These are phyloP conservation scores for Blumeriella jaapii DNA, from an alignment of 2,329 filamentous ascomycete genomes.

Conservation along the genomic window DNA sequence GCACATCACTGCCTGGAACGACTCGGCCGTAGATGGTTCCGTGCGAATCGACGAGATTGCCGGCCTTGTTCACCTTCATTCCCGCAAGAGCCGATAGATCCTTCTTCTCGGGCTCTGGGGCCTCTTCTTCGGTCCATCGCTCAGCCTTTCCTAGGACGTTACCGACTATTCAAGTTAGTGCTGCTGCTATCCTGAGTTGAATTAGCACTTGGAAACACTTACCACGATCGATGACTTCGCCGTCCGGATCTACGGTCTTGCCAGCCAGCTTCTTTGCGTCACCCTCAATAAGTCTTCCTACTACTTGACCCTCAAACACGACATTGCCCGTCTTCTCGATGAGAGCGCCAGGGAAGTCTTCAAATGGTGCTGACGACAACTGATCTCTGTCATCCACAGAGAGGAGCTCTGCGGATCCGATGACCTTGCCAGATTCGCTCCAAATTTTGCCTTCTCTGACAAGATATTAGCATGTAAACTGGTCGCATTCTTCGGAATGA, in stretches of 20 bases:
- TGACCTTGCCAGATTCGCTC: conserved; percentile 56
- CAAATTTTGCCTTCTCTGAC: conserved; percentile 58
- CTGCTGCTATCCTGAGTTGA: too few relatives aligned
- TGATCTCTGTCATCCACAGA: conserved; percentile 42
- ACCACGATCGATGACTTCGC: conserved; percentile 57
- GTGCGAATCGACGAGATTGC: conserved; percentile 44
- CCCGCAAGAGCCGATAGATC: conserved; percentile 54
- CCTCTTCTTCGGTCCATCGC: conserved; percentile 46
- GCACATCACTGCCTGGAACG: conserved; percentile 53
- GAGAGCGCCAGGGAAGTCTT: conserved; percentile 43
- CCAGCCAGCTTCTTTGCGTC: conserved; percentile 53
- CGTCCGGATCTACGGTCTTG: conserved; percentile 55
- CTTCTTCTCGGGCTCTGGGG: conserved; percentile 34
- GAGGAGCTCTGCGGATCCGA: conserved; percentile 56
- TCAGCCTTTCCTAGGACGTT: conserved; percentile 57
- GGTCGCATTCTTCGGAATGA: too few relatives aligned
- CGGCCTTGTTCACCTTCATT: conserved; percentile 61
- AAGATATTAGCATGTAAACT: too few relatives aligned
- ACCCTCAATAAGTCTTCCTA: conserved; percentile 51
- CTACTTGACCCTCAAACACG: conserved; percentile 39
- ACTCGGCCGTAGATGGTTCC: conserved; percentile 52
- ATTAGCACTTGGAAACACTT: too few relatives aligned
- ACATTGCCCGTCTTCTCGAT: conserved; percentile 44
- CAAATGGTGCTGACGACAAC: conserved; percentile 39
- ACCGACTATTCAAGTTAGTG: too few relatives aligned